Conservation (phyloP, 2,329 filamentous ascomycete genomes). For the Colletotrichum sidae region DNA sequence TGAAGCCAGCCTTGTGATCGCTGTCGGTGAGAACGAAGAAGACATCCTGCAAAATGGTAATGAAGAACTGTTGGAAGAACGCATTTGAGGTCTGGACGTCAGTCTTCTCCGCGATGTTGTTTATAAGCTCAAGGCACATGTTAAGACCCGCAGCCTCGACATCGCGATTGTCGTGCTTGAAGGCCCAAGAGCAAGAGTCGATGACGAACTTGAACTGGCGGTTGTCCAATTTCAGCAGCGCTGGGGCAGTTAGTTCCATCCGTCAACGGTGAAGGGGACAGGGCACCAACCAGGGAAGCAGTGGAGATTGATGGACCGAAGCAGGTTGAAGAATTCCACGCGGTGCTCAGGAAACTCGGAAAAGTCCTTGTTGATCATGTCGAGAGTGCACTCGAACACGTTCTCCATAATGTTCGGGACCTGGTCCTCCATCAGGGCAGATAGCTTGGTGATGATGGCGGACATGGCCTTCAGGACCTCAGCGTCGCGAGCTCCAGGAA, state of each 20-base stretch:
- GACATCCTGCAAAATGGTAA: conserved; percentile 94
- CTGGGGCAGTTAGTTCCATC: conserved; percentile 47
- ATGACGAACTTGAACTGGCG: conserved; percentile 99
- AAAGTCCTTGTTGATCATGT: conserved; percentile 99
- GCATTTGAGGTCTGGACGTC: conserved; percentile 87
- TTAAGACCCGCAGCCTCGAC: conserved; percentile 96
- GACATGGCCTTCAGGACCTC: conserved; percentile 98
- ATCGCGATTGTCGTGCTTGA: conserved; percentile 98
- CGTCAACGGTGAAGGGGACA: not conserved
- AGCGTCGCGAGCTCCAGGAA: conserved; percentile 93
- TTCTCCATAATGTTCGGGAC: conserved; percentile 98
- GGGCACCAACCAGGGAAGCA: conserved; percentile 81
- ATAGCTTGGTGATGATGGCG: conserved; percentile 94
- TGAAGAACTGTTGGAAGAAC: conserved; percentile 98
- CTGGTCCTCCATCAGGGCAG: conserved; percentile 97
- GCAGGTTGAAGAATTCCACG: conserved; percentile 98
- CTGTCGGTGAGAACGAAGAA: conserved; percentile 98
- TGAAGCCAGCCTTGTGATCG: conserved; percentile 99
- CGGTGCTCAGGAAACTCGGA: conserved; percentile 98
- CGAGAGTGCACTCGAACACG: conserved; percentile 96
- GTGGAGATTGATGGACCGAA: conserved; percentile 95
- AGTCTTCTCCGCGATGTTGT: conserved; percentile 90
- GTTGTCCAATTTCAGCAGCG: conserved; percentile 92
- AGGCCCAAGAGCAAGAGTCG: conserved; percentile 99
- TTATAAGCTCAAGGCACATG: conserved; percentile 98